Conservation (phyloP, 352 stramenopile genomes). For the Phytopythium kandeliae region DNA sequence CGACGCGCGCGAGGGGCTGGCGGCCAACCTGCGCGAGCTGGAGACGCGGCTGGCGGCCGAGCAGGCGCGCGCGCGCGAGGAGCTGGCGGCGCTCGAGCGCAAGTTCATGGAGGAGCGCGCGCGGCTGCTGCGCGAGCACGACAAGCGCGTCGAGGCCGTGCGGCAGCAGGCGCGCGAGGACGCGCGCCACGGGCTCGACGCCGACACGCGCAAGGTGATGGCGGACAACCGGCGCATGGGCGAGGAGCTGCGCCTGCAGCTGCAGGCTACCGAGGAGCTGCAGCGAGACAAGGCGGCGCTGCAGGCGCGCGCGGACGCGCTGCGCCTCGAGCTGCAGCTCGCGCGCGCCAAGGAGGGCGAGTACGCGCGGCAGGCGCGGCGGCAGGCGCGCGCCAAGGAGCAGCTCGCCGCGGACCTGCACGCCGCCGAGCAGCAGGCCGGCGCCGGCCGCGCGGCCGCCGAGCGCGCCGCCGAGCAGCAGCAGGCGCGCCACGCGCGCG, state of each 20-base stretch:
- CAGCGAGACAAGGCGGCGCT: constrained; percentile 77
- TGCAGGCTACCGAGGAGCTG: constrained; percentile 88
- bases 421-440: constrained; percentile 73
- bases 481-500: constrained; percentile 38
- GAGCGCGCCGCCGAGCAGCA: constrained; percentile 58
- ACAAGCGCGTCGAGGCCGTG: constrained; percentile 83
- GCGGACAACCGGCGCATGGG: constrained; percentile 90
- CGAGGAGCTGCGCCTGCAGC: constrained; percentile 91
- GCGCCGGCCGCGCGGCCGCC: constrained; percentile 52
- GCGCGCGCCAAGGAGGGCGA: constrained; percentile 81
- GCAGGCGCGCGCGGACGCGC: constrained; percentile 44
- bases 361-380: constrained; percentile 79
- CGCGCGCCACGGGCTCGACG: constrained; percentile 85
- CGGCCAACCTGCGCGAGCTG: constrained; percentile 50
- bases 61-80: constrained; percentile 43
- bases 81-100: constrained; percentile 64
- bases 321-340: constrained; percentile 72
- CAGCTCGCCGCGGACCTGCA: constrained; percentile 67
- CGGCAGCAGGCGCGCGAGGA: constrained; percentile 87
- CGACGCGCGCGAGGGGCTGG: constrained; percentile 62
- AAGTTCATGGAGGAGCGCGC: constrained; percentile 89
- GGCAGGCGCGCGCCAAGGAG: constrained; percentile 67
- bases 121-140: constrained; percentile 75
- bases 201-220: constrained; percentile 89
- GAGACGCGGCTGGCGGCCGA: constrained; percentile 56